Conservation (phyloP, 192 early-diverging fungal species). For the Rhizophlyctis rosea region DNA sequence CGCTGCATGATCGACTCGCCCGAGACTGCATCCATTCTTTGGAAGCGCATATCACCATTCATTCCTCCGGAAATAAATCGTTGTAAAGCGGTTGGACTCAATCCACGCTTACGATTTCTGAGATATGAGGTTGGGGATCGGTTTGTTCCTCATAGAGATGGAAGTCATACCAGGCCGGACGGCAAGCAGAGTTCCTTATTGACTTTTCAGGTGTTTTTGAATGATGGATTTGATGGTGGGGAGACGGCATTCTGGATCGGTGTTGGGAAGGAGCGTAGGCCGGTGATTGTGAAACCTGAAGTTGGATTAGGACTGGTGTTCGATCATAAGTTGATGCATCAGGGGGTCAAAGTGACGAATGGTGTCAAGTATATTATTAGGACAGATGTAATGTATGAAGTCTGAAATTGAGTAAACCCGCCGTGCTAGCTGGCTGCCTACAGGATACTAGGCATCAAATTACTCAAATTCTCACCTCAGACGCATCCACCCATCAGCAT, state of each 20-base stretch:
- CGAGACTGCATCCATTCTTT: constrained; percentile 10
- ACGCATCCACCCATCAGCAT: too few species aligned
- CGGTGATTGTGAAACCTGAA: not conserved
- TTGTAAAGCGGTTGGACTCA: constrained; percentile 9
- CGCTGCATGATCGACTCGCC: constrained; percentile 26
- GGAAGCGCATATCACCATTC: not conserved
- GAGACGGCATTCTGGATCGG: constrained; percentile 22
- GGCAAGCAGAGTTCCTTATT: constrained; percentile 12
- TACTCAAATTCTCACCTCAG: too few species aligned
- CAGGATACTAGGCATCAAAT: too few species aligned
- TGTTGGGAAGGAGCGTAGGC: not conserved
- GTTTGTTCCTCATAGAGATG: constrained; percentile 25
- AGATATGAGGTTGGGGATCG: constrained; percentile 18
- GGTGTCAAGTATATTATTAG: constrained; percentile 29
- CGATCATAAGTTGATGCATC: constrained; percentile 27
- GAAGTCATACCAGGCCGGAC: constrained; percentile 10
- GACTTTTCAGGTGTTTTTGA: constrained; percentile 25
- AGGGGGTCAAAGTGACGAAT: constrained; percentile 14
- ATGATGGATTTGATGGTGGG: constrained; percentile 19
- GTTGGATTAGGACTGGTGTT: constrained; percentile 18
- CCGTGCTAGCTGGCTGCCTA: too few species aligned
- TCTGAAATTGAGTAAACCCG: too few species aligned
- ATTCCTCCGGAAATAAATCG: constrained; percentile 13
- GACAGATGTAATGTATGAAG: constrained; percentile 35
- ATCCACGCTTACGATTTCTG: constrained; percentile 26